phyloP scores from a whole-genome alignment of 352 stramenopile species.

The Halophytophthora batemanensis region DNA sequence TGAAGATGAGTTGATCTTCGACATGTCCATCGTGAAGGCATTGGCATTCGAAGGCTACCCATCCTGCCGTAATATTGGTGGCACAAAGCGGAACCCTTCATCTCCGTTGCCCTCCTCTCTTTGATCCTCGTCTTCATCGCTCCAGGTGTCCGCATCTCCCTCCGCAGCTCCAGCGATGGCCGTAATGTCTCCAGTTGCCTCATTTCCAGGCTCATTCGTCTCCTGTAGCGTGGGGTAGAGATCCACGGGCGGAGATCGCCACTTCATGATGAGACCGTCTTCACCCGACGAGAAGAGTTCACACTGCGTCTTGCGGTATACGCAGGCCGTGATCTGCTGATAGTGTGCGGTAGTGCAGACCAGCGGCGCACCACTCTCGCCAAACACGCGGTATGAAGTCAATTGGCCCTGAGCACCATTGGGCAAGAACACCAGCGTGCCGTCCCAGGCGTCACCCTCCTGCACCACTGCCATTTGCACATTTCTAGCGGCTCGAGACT shows the following conservation, averaged over 20 bases:
- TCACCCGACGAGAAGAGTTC: conserved; percentile 61
- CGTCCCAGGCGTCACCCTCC: conserved; percentile 43
- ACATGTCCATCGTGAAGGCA: no score
- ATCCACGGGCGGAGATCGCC: conserved; percentile 34
- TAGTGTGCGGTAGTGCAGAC: conserved; percentile 51
- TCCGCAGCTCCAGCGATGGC: conserved; percentile 11
- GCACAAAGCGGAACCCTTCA: conserved; percentile 41
- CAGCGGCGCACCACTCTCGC: conserved; percentile 32
- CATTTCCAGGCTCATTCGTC: background rate
- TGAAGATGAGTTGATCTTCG: no score
- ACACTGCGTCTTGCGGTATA: conserved; percentile 48
- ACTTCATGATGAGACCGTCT: conserved; percentile 75
- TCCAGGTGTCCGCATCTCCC: conserved; percentile 49
- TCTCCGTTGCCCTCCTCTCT: conserved; percentile 5
- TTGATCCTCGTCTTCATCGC: conserved; percentile 40
- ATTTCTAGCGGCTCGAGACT: conserved; percentile 32
- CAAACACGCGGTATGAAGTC: conserved; percentile 48
- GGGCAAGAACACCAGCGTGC: conserved; percentile 59
- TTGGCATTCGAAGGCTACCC: background rate
- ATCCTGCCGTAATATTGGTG: conserved; percentile 59
- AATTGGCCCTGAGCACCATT: conserved; percentile 53
- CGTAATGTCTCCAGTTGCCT: conserved; percentile 10
- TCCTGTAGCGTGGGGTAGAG: conserved; percentile 15
- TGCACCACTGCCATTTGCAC: conserved; percentile 62
- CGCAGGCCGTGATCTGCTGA: conserved; percentile 50